A percentile compares a stretch with the other conserved stretches of the same genome.
These are phyloP conservation scores for Pichia inconspicua DNA, from an alignment of 1,139 yeast genomes.

Conservation along the genomic window DNA sequence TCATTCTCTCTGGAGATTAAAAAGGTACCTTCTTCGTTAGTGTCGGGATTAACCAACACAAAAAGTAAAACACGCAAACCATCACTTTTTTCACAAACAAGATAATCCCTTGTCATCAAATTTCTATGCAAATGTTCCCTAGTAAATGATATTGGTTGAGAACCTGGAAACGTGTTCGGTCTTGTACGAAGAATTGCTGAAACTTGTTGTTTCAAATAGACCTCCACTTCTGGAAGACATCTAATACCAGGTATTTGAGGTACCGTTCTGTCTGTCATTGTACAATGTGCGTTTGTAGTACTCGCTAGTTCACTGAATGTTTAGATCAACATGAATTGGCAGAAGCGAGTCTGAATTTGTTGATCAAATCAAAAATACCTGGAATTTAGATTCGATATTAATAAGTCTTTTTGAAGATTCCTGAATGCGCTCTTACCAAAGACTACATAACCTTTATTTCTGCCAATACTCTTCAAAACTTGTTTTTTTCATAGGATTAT, in stretches of 20 bases:
- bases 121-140: conserved; percentile 61
- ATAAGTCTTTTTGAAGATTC: neutral
- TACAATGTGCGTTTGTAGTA: neutral
- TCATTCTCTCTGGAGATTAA: conserved; percentile 83
- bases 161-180: conserved; percentile 62
- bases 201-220: conserved; percentile 60
- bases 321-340: neutral
- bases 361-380: neutral
- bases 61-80: conserved; percentile 77
- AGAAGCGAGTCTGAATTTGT: neutral
- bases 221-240: conserved; percentile 64
- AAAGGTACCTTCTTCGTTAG: conserved; percentile 70
- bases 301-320: neutral
- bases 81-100: conserved; percentile 93
- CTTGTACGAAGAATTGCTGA: conserved; percentile 57
- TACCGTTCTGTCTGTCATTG: conserved; percentile 45
- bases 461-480: neutral
- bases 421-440: neutral
- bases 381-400: too few relatives aligned
- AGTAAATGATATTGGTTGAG: conserved; percentile 92
- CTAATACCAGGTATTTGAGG: conserved; percentile 81
- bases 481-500: too few relatives aligned
- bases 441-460: neutral
- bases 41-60: conserved; percentile 59
- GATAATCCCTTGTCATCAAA: conserved; percentile 58